Conservation (phyloP, 1,284 basidiomycete species). For the Ustanciosporium gigantosporum region DNA sequence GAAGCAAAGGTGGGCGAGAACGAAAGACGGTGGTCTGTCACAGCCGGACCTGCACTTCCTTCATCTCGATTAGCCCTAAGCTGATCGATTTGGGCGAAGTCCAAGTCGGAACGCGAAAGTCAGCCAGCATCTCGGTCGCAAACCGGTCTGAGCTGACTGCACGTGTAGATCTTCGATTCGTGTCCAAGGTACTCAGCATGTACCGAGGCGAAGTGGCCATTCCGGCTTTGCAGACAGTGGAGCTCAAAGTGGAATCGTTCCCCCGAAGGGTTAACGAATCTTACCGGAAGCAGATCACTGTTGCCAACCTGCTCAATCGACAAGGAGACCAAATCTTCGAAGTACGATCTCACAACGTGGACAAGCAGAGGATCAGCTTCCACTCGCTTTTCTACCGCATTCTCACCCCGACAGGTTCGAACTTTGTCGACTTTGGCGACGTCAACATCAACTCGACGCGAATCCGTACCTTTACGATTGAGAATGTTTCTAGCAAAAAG, state of each 20-base stretch:
- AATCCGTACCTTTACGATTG: conserved; percentile 63
- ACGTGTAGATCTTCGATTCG: conserved; percentile 64
- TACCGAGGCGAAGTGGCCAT: conserved; percentile 64
- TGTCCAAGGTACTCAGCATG: conserved; percentile 65
- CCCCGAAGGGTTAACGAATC: conserved; percentile 64
- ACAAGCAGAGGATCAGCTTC: conserved; percentile 65
- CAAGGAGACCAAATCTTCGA: conserved; percentile 64
- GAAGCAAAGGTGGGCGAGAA: conserved; percentile 54
- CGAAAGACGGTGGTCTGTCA: conserved; percentile 62
- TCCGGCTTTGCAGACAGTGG: conserved; percentile 63
- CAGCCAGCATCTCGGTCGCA: conserved; percentile 61
- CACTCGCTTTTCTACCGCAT: conserved; percentile 66
- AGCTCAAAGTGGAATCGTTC: conserved; percentile 65
- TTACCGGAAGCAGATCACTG: conserved; percentile 65
- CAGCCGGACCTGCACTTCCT: conserved; percentile 64
- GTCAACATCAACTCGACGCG: conserved; percentile 64
- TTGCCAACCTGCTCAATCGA: conserved; percentile 59
- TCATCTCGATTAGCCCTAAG: conserved; percentile 62
- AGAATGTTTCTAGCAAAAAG: conserved; percentile 62
- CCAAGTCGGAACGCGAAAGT: conserved; percentile 64
- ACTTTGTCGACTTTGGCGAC: conserved; percentile 65
- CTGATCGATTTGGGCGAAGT: conserved; percentile 65
- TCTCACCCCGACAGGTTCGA: conserved; percentile 64
- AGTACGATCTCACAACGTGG: conserved; percentile 64
- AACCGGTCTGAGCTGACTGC: conserved; percentile 64